Base-by-base conservation (phyloP, 1,284 basidiomycete species). In the Thelephora terrestris region DNA sequence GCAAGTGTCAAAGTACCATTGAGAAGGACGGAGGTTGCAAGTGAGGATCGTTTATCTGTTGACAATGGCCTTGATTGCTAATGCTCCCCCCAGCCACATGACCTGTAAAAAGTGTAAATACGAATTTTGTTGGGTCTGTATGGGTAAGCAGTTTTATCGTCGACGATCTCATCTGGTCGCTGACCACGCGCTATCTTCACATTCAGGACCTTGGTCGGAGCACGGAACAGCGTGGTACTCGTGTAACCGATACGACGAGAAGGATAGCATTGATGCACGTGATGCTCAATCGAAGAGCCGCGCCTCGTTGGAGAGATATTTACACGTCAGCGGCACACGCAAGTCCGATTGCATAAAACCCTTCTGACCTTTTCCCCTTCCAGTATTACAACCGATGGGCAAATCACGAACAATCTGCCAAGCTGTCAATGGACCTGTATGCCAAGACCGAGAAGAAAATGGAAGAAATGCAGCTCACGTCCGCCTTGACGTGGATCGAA, bases 11-110 rank as follows among this genome's bases (percentile, higher is more conserved):
- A 62, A 93, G 91, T 58, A 97, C 94, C 46, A 98, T 99, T 55
- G 94, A 99, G 76, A 98, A 99, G 85, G 98, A 98, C 58, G 94
- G 95, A n/a, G 94, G 95, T 4, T 98, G 95, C 90, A 95, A 96
- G 91, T 93, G 63, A 61, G 29, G 7, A 32, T 32, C 12, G 50
- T 55, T 49, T 52, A 29, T 29, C 34, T 39, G 16, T 35, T 49
- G 47, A 32, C 24, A 18, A 23, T 24, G 7, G 9, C 20, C 17
- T 40, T 50, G 47, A 52, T 21, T 7, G 34, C 42, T 47, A 38
- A 35, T 45, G 43, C 10, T 40, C 35, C 44, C 35, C 49, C 24
- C 32, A 93, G 90, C 73, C 93, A 96, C 67, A 96, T 96, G 93
- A 96, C 92, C n/a, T 96, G 93, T 74, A 94, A 95, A 76, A 96